Percentiles rank a stretch among this genome's conserved stretches.
Conservation (phyloP, 2,329 filamentous ascomycete species). For the Monosporascus cannonballus region DNA sequence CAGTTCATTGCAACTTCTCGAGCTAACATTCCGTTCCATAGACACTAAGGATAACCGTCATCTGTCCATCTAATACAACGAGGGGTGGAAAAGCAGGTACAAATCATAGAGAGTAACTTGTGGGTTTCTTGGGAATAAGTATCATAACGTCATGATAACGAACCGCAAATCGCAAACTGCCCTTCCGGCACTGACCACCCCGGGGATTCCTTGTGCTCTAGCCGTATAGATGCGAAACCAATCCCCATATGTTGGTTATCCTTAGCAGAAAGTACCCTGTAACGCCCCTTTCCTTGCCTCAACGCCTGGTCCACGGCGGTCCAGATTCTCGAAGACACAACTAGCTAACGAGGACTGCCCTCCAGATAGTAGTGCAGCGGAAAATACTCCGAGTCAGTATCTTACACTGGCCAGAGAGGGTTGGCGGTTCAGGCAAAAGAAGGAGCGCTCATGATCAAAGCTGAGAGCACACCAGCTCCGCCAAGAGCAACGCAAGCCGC, state of each 20-base stretch:
- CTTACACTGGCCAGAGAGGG: background rate
- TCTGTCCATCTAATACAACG: background rate
- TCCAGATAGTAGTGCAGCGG: no score
- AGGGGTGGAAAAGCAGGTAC: background rate
- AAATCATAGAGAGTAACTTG: background rate
- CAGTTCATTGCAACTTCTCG: background rate
- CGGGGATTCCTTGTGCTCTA: background rate
- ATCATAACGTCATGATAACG: background rate
- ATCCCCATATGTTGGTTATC: background rate
- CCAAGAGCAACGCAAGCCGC: slow-evolving; percentile 25
- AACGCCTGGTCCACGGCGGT: background rate
- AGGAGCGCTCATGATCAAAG: slow-evolving; percentile 2
- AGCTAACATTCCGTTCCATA: background rate
- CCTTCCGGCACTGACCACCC: background rate
- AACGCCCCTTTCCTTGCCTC: background rate
- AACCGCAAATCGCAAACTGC: background rate
- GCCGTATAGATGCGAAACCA: background rate
- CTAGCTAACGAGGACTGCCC: no score
- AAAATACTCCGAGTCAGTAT: no score
- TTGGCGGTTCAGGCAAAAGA: background rate
- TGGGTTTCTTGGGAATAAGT: background rate
- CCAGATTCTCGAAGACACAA: no score
- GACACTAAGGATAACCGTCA: background rate
- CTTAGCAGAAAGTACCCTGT: background rate
- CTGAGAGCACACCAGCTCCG: slow-evolving; percentile 18